A percentile compares a stretch with the other conserved stretches of the same genome.
These are phyloP conservation scores for Lagenidium sp. DNA, from an alignment of 352 stramenopile genomes.

Conservation along the genomic window DNA sequence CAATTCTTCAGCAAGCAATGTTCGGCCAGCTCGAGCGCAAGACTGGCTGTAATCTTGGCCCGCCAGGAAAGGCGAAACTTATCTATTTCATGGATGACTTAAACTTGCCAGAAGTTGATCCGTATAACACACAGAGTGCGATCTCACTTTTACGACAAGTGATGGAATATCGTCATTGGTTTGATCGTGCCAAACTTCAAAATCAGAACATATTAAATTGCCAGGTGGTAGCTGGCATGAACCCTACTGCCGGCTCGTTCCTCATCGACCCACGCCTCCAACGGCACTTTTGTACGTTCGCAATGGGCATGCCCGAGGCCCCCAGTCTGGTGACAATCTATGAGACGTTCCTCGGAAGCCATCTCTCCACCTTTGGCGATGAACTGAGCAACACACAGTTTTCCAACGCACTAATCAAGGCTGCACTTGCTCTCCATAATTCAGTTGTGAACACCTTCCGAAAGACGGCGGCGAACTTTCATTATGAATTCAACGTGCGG, in stretches of 20 bases:
- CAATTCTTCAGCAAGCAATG: constrained; percentile 91
- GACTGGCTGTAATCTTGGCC: constrained; percentile 90
- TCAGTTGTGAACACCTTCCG: constrained; percentile 87
- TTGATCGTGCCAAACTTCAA: constrained; percentile 90
- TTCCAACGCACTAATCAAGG: constrained; percentile 89
- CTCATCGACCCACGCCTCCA: constrained; percentile 92
- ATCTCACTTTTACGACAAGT: constrained; percentile 93
- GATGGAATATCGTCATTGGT: constrained; percentile 94
- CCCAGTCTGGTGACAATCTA: constrained; percentile 95
- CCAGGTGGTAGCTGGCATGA: constrained; percentile 95
- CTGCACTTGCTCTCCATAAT: constrained; percentile 88
- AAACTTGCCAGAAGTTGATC: constrained; percentile 93
- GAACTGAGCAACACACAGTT: constrained; percentile 86
- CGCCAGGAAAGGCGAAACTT: constrained; percentile 88
- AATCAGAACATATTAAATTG: constrained; percentile 93
- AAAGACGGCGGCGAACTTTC: constrained; percentile 96
- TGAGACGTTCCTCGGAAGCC: constrained; percentile 92
- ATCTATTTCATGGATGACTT: constrained; percentile 98
- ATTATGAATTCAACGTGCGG: constrained; percentile 98
- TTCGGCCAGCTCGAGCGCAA: constrained; percentile 93
- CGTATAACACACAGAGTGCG: constrained; percentile 94
- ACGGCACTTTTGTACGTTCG: constrained; percentile 94
- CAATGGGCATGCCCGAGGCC: constrained; percentile 91
- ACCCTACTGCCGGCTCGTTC: constrained; percentile 93
- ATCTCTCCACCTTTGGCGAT: constrained; percentile 87